These are phyloP conservation scores for Ormosia emarginata DNA, from an alignment of 306 rosid species.

Conservation along the genomic window DNA sequence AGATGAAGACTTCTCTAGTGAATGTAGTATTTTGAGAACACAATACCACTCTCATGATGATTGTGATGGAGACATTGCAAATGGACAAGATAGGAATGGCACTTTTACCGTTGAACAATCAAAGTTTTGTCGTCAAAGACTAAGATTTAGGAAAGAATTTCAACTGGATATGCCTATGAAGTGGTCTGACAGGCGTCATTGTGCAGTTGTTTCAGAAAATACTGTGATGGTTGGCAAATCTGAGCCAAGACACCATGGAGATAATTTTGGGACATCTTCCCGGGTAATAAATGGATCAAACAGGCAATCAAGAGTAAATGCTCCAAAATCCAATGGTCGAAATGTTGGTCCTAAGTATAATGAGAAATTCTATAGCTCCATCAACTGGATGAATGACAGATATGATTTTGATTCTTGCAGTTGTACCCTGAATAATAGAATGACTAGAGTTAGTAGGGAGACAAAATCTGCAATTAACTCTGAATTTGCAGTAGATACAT, in stretches of 20 bases:
- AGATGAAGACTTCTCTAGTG: slow-evolving; percentile 50
- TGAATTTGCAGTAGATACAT: slow-evolving; percentile 58
- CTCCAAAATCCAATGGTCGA: slow-evolving; percentile 59
- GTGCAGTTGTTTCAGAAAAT: slow-evolving; percentile 57
- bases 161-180: slow-evolving; percentile 57
- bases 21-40: slow-evolving; percentile 34
- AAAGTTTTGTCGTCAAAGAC: slow-evolving; percentile 52
- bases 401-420: slow-evolving; percentile 63
- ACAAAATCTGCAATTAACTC: slow-evolving; percentile 46
- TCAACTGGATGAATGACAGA: slow-evolving; percentile 54
- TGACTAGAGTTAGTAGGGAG: slow-evolving; percentile 46
- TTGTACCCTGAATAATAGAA: slow-evolving; percentile 50
- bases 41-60: slow-evolving; percentile 37
- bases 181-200: slow-evolving; percentile 71
- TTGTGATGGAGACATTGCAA: slow-evolving; percentile 44
- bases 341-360: slow-evolving; percentile 59
- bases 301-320: slow-evolving; percentile 56
- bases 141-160: slow-evolving; percentile 58
- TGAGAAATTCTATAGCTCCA: slow-evolving; percentile 61
- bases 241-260: slow-evolving; percentile 61
- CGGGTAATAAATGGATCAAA: slow-evolving; percentile 42
- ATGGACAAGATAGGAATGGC: slow-evolving; percentile 39
- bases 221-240: slow-evolving; percentile 43
- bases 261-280: slow-evolving; percentile 52
- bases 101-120: slow-evolving; percentile 59